A percentile compares a stretch with the other conserved stretches of the same genome.
phyloP scores from a whole-genome alignment of 2,329 filamentous ascomycete genomes.

The Fusarium liriodendri region DNA sequence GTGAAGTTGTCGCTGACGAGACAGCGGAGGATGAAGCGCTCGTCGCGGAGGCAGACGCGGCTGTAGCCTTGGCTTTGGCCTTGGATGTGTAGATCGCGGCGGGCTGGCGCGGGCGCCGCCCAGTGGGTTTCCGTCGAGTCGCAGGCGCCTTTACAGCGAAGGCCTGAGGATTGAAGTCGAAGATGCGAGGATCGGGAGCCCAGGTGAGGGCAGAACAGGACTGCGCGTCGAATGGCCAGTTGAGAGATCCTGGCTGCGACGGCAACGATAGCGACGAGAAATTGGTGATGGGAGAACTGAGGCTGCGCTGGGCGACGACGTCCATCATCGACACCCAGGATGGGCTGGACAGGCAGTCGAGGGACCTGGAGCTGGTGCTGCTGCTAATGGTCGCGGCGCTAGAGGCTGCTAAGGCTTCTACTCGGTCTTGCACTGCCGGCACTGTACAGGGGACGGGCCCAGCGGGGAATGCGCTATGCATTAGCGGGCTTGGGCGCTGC shows the following conservation, averaged over 20 bases:
- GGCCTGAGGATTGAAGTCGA: slow-evolving; percentile 19
- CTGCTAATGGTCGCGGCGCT: background rate
- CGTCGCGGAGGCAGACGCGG: slow-evolving; percentile 24
- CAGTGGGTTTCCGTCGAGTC: slow-evolving; percentile 30
- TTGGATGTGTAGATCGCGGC: slow-evolving; percentile 31
- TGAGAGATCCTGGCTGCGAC: slow-evolving; percentile 18
- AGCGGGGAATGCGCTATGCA: slow-evolving; percentile 39
- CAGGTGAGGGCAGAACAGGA: slow-evolving; percentile 33
- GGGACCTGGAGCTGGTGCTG: slow-evolving; percentile 10
- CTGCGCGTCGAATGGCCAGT: slow-evolving; percentile 36
- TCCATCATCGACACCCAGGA: slow-evolving; percentile 39
- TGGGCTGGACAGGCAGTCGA: slow-evolving; percentile 8
- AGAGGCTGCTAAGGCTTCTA: slow-evolving; percentile 6
- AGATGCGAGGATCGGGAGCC: slow-evolving; percentile 32
- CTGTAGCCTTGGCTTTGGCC: slow-evolving; percentile 25
- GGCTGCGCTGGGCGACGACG: slow-evolving; percentile 38
- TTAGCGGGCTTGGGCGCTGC: slow-evolving; percentile 30
- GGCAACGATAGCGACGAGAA: slow-evolving; percentile 25
- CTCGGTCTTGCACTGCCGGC: slow-evolving; percentile 22
- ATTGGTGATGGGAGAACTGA: slow-evolving; percentile 42
- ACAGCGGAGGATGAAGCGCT: slow-evolving; percentile 19
- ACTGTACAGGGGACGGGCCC: slow-evolving; percentile 35
- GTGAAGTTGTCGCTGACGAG: slow-evolving; percentile 27
- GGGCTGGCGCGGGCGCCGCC: slow-evolving; percentile 42
- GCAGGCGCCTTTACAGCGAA: slow-evolving; percentile 28